Evolutionary conservation across 768 basidiomycete genomes (phyloP).

Genomic region (Mycena galopus): DNA sequence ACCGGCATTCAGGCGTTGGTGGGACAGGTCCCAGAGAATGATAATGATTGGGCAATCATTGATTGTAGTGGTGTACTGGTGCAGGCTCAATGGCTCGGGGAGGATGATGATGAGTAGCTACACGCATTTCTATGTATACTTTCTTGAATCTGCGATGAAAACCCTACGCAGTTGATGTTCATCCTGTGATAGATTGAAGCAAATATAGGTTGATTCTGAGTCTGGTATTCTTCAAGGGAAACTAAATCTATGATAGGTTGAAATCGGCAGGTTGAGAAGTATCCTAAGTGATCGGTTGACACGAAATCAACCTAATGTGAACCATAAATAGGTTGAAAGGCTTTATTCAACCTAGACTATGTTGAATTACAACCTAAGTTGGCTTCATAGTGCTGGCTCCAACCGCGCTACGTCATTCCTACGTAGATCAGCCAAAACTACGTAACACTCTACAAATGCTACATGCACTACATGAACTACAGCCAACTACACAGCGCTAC

Average conservation of each 20-base stretch:
- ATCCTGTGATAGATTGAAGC: slow-evolving; percentile 7
- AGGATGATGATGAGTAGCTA: neutral
- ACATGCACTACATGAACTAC: too few species aligned
- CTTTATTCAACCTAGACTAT: slow-evolving; percentile 13
- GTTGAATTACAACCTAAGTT: slow-evolving; percentile 12
- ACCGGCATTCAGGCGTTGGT: slow-evolving; percentile 41
- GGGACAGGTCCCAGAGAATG: slow-evolving; percentile 32
- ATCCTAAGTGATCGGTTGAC: slow-evolving; percentile 6
- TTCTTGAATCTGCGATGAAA: too few species aligned
- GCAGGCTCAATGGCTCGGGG: slow-evolving; percentile 23
- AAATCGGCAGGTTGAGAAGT: neutral
- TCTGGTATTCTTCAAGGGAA: neutral
- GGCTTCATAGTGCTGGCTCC: slow-evolving; percentile 12
- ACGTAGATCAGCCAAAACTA: too few species aligned
- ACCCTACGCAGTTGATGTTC: neutral
- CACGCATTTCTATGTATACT: too few species aligned
- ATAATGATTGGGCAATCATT: slow-evolving; percentile 39
- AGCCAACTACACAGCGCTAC: too few species aligned
- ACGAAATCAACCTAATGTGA: slow-evolving; percentile 7
- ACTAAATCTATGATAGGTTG: slow-evolving; percentile 6
- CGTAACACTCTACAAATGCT: too few species aligned
- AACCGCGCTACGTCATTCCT: too few species aligned
- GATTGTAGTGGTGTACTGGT: slow-evolving; percentile 40
- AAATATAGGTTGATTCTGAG: neutral
- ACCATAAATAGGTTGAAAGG: slow-evolving; percentile 5